phyloP scores from a whole-genome alignment of 768 basidiomycete genomes.

The Lactarius hatsudake region DNA sequence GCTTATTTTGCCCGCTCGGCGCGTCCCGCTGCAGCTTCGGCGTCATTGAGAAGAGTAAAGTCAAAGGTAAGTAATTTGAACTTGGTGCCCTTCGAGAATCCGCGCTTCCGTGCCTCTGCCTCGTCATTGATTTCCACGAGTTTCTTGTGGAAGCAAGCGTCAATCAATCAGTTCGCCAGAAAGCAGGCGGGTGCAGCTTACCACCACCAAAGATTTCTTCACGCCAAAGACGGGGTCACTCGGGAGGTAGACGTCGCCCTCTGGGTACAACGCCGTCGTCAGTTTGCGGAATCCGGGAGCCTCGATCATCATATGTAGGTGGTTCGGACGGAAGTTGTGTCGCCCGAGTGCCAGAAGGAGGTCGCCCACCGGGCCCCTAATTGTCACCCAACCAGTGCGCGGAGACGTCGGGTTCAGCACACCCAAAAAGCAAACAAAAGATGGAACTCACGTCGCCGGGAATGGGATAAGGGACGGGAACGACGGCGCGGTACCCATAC shows the following conservation, averaged over 20 bases:
- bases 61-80: slow-evolving; percentile 50
- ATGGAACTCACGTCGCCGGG: slow-evolving; percentile 56
- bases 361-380: slow-evolving; percentile 70
- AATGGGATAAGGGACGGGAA: slow-evolving; percentile 70
- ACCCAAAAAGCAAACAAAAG: neutral
- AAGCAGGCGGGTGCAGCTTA: slow-evolving; percentile 36
- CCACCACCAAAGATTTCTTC: slow-evolving; percentile 73
- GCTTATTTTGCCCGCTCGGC: slow-evolving; percentile 13
- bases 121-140: slow-evolving; percentile 53
- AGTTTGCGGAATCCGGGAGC: slow-evolving; percentile 73
- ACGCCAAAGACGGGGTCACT: slow-evolving; percentile 84
- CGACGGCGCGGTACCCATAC: slow-evolving; percentile 69
- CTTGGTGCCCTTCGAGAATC: slow-evolving; percentile 45
- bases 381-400: neutral
- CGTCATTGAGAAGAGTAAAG: slow-evolving; percentile 44
- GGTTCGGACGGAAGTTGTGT: slow-evolving; percentile 77
- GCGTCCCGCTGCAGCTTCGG: slow-evolving; percentile 38
- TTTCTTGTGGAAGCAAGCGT: slow-evolving; percentile 37
- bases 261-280: slow-evolving; percentile 70
- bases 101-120: slow-evolving; percentile 52
- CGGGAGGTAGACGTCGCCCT: slow-evolving; percentile 60
- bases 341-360: slow-evolving; percentile 55
- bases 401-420: slow-evolving; percentile 16
- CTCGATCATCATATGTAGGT: slow-evolving; percentile 71
- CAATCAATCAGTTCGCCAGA: slow-evolving; percentile 3